Conservation (phyloP, 1,284 basidiomycete species). For the Melampsora larici-populina region DNA sequence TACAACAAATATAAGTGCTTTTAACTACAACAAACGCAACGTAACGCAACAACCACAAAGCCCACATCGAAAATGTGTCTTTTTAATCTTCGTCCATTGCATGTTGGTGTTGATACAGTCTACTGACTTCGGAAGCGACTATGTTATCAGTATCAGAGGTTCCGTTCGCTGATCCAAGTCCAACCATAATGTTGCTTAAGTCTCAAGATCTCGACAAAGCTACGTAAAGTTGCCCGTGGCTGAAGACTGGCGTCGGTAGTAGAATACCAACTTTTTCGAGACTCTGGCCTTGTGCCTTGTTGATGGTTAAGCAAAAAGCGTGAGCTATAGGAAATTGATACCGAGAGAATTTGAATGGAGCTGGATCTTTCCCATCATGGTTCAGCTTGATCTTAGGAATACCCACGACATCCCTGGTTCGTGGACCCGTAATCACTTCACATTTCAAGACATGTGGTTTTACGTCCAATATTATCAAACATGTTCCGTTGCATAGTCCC, state of each 20-base stretch:
- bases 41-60: too few species aligned
- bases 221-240: slow-evolving; percentile 15
- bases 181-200: too few species aligned
- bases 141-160: too few species aligned
- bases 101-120: too few species aligned
- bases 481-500: slow-evolving; percentile 6
- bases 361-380: background rate
- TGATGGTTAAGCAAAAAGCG: slow-evolving; percentile 15
- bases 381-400: background rate
- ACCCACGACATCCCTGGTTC: background rate
- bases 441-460: background rate
- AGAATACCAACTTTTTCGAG: background rate
- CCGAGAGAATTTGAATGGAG: background rate
- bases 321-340: background rate
- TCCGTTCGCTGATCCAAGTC: too few species aligned
- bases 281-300: slow-evolving; percentile 9
- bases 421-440: background rate
- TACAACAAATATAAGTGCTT: too few species aligned
- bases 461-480: background rate
- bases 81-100: too few species aligned
- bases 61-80: too few species aligned
- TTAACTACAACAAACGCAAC: too few species aligned
- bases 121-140: too few species aligned
- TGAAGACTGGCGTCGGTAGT: background rate
- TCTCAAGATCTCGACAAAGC: slow-evolving; percentile 4